Evolutionary conservation across 306 rosid genomes (phyloP), one percentile per base, ranked within the genome.

Genomic region (Vigna angularis): DNA sequence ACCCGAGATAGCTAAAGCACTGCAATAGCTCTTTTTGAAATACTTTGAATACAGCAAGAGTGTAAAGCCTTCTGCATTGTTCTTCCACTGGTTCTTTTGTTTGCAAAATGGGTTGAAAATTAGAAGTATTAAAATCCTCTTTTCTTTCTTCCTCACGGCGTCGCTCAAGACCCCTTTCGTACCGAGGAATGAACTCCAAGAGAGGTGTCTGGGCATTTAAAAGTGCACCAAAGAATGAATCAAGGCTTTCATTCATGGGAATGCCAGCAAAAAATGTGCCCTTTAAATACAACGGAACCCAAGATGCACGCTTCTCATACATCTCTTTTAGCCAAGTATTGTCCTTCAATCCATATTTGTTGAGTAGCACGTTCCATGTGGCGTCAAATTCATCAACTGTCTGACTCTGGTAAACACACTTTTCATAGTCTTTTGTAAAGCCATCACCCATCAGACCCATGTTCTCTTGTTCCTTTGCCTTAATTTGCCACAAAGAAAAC

Each of bases 21-120:
- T 95, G 96, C 61, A 95, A 87, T 80, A 95, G 96, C 80, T 95
- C 98, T 78, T 89, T 95, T 78, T 95, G 98, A 81, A 95, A 93
- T 80, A 95, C 81, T 84, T 89, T 91, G 85, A 95, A 95, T 44
- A 90, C 61, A 49, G 85, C 66, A 38, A 84, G 98, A 55, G 98
- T 92, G 84, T 92, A 95, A 58, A 91, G 87, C 85, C 93, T 89
- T 82, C 93, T 83, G 63, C 98, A 88, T 74, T 95, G 98, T 65
- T 95, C 97, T 88, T 92, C 98, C 28, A 85, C 85, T 26, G 96
- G 90, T 81, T 95, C 98, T 83, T 95, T 89, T 47, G 98, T 95
- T 89, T 91, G 98, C 91, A 95, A 82, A 86, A 87, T 80, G n/a
- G 91, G 90, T 73, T 87, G 93, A 80, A 92, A 83, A 74, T 89